Evolutionary conservation across 176 grass and related monocot genomes (phyloP), one percentile per base, ranked within the genome.

Genomic region (Saccharum spontaneum): DNA sequence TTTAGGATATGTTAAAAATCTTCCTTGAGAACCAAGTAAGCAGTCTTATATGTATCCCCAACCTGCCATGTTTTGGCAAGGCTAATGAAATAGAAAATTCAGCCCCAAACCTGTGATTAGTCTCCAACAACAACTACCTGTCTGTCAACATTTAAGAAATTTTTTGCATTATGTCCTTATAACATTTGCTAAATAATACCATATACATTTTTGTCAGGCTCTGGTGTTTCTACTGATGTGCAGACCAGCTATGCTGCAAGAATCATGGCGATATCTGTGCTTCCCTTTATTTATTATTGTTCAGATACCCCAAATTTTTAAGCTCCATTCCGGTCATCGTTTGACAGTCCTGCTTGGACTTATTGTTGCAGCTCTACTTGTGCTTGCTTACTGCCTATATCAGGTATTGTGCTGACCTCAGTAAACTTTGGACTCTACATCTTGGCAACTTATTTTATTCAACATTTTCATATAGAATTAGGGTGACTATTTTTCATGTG

Each of bases 251-350:
- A 90, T 79, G 91, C 97, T 34, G 89, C 97, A 82, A 88, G 91
- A 75, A 99, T 99, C 18, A 96, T 99, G 97, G 71, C 43, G 4
- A 60, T 99, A 89, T 99, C 97, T 76, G 43, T 99, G 63, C 39
- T 96, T 50, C 97, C 97, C 12, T 99, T 99, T n/a, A n/a, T n/a
- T n/a, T 79, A 85, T 99, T 17, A 82, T 99, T 86, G 94, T 96
- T 68, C 93, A 99, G 73, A 76, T 99, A 48, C 97, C 93, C 2
- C 71, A 79, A 86, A 73, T 94, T 87, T 87, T 99, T 79, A 91
- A 88, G 78, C 89, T 96, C 63, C 67, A 84, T n/a, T 96, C 93
- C 55, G 86, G 87, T 60, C 86, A 91, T 18, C 84, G 71, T 67
- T 54, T 99, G 26, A 59, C 94, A 16, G 50, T 94, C 52, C 77